phyloP scores from a whole-genome alignment of 106 monocot genomes.

The Agapanthus africanus region DNA sequence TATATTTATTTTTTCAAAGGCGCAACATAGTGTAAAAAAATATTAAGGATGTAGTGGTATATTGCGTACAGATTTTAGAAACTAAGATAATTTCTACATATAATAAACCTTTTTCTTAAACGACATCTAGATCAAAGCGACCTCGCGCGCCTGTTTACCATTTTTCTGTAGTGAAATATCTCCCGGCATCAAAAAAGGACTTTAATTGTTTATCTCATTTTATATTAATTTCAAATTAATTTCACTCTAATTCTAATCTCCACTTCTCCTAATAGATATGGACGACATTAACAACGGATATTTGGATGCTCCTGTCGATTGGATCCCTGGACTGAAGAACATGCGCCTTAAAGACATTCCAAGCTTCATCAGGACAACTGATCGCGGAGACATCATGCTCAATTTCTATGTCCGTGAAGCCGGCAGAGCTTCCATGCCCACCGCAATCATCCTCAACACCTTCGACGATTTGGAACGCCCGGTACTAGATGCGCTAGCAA shows the following conservation, averaged over 20 bases:
- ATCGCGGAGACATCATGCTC: background rate
- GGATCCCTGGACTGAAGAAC: conserved; percentile 2
- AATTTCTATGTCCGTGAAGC: background rate
- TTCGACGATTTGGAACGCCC: conserved; percentile 19
- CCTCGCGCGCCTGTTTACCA: too few relatives aligned
- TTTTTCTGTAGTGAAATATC: too few relatives aligned
- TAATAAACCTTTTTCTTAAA: too few relatives aligned
- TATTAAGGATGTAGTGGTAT: too few relatives aligned
- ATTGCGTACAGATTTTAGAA: too few relatives aligned
- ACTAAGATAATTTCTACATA: too few relatives aligned
- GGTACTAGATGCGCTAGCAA: background rate
- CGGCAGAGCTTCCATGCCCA: background rate
- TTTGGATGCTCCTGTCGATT: background rate
- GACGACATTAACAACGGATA: background rate
- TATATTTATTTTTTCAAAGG: too few relatives aligned
- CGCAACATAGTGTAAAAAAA: too few relatives aligned
- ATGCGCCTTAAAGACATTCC: conserved; percentile 1
- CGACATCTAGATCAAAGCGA: too few relatives aligned
- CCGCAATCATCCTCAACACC: conserved; percentile 18
- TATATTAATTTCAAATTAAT: too few relatives aligned
- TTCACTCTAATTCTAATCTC: background rate
- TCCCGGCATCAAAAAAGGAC: background rate
- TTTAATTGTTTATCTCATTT: too few relatives aligned
- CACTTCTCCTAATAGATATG: background rate
- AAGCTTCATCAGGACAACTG: background rate